Evolutionary conservation across 257 asterid genomes (phyloP), one percentile per base, ranked within the genome.

Genomic region (Coffea eugenioides): DNA sequence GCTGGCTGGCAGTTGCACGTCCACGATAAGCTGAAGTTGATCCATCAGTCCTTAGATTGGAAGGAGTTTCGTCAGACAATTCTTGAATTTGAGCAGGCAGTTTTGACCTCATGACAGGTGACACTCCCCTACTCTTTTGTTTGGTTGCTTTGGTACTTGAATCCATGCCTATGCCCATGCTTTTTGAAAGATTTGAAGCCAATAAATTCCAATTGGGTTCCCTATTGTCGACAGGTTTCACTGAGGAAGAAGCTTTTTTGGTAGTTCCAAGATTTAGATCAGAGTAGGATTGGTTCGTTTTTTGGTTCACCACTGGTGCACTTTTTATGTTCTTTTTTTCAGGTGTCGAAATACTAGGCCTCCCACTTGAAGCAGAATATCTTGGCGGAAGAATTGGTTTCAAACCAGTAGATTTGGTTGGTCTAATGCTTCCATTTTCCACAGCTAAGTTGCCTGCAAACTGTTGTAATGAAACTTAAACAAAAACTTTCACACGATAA

Each of bases 1-100:
- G 87, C 8, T 71, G 48, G 20, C 34, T 64, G 10, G 88, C 83
- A 1, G 69, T 64, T 7, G 89, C 83, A 71, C 92, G 85, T 31
- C 91, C 91, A 2, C 92, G 88, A 43, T 77, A 71, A 0, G 93
- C 83, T 73, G 97, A 90, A 18, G 82, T 39, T 5, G 95, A 87
- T 77, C 95, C 67, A 20, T 77, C 83, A 8, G 90, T 78, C 59
- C 79, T 88, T 41, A 90, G 90, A 48, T 89, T 93, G 66, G 89
- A 84, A 4, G 94, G 92, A 2, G 90, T 85, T 65, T 87, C 87
- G 21, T 81, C 74, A 2, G 92, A 85, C 39, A 86, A 73, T 8
- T 79, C 90, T 18, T 76, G 65, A 11, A 73, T 46, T 61, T 74
- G 82, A 51, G 83, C 71, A 21, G 85, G 21, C 43, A 78, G 65